Percentiles rank a stretch among this genome's conserved stretches.
phyloP scores from a whole-genome alignment of 2,329 filamentous ascomycete species.

The Apiospora arundinis region DNA sequence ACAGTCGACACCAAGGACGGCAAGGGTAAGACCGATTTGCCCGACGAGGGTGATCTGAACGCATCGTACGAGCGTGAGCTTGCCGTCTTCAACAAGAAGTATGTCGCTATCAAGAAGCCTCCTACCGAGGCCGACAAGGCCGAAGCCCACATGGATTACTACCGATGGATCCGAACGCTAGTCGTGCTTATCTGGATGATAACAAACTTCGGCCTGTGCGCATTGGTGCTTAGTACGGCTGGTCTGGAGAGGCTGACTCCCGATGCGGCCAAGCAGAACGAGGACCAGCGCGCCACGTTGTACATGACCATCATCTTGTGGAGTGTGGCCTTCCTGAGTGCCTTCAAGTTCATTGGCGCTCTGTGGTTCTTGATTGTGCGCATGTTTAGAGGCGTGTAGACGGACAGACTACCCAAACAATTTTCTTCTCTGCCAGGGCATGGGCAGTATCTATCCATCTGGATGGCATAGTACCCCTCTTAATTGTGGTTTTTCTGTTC shows the following conservation, averaged over 20 bases:
- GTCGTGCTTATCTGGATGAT: slow-evolving; percentile 98
- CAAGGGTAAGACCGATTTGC: slow-evolving; percentile 89
- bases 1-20: slow-evolving; percentile 90
- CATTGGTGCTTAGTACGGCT: slow-evolving; percentile 84
- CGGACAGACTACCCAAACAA: too few relatives aligned
- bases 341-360: slow-evolving; percentile 86
- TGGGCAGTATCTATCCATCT: background rate
- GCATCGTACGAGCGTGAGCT: slow-evolving; percentile 92
- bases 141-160: slow-evolving; percentile 97
- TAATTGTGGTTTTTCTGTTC: background rate
- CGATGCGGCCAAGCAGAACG: slow-evolving; percentile 49
- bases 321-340: slow-evolving; percentile 83
- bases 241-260: slow-evolving; percentile 74
- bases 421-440: background rate
- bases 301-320: slow-evolving; percentile 90
- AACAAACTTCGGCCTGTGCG: slow-evolving; percentile 87
- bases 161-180: slow-evolving; percentile 90
- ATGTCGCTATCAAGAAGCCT: slow-evolving; percentile 71
- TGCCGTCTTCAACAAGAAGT: slow-evolving; percentile 74
- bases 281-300: slow-evolving; percentile 69
- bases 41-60: slow-evolving; percentile 93
- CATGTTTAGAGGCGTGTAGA: slow-evolving; percentile 76
- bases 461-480: slow-evolving; percentile 1
- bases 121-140: slow-evolving; percentile 61
- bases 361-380: slow-evolving; percentile 92